Conservation (phyloP, 1,284 basidiomycete species). For the Cryptococcus deneoformans region DNA sequence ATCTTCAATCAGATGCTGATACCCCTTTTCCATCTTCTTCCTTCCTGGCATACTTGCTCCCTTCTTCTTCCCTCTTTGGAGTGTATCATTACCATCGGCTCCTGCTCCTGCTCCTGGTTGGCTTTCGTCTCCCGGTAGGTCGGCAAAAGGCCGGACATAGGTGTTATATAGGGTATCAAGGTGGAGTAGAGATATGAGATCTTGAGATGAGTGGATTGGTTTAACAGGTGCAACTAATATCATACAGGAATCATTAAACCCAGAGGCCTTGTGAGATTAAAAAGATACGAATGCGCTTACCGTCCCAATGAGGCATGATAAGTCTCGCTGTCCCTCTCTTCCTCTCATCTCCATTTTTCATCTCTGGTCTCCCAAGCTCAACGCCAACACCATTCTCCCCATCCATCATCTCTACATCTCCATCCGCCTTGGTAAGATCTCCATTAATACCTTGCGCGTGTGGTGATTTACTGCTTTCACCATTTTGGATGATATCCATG, state of each 20-base stretch:
- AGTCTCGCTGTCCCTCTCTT: constrained; percentile 10
- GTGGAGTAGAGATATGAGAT: constrained; percentile 41
- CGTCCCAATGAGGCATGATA: constrained; percentile 36
- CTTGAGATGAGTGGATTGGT: constrained; percentile 38
- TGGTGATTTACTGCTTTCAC: constrained; percentile 30
- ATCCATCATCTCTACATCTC: constrained; percentile 6
- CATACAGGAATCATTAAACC: not conserved
- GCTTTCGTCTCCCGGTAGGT: constrained; percentile 2
- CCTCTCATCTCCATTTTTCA: not conserved
- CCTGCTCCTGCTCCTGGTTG: constrained; percentile 2
- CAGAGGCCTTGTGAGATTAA: not conserved
- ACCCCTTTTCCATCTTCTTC: constrained; percentile 37
- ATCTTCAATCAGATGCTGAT: constrained; percentile 38
- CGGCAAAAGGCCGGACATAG: constrained; percentile 40
- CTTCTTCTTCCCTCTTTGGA: constrained; percentile 5
- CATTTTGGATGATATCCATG: constrained; percentile 37
- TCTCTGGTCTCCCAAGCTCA: not conserved
- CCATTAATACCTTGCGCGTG: not conserved
- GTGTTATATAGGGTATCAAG: constrained; percentile 39
- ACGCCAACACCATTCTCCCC: not conserved
- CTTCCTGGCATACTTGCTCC: constrained; percentile 1
- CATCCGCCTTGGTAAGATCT: not conserved
- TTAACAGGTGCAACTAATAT: constrained; percentile 28
- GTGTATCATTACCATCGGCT: constrained; percentile 1
- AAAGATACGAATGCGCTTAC: constrained; percentile 16